Base-by-base conservation (phyloP, 2,329 filamentous ascomycete species). In the Fusarium burgessii region DNA sequence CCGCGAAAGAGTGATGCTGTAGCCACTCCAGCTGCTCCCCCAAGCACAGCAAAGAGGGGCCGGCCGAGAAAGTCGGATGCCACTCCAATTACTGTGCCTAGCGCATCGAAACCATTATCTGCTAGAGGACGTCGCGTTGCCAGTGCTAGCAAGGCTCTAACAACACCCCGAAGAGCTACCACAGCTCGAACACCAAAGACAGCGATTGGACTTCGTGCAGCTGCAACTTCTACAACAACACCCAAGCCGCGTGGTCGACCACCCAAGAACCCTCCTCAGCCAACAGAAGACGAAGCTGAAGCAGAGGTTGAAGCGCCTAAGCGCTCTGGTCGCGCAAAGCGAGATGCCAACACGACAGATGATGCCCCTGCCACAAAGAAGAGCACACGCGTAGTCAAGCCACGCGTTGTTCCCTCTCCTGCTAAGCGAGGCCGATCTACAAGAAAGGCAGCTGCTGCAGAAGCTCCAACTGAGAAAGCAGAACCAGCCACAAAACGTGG, bases 231-330 rank as follows among this genome's bases (percentile, higher is more conserved):
- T 33, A 29, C 63, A 10, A 62, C 56, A 14, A 74, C 73, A 9
- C 74, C 74, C 17, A 76, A 51, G 62, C 66, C 71, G 27, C 74
- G 74, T 33, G 74, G 74, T 6, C 58, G 74, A 5, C 74, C 74
- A 15, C 71, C 72, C 14, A 76, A 75, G 52, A 67, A 65, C 20
- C 46, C 69, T 2, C 51, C 61, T 12, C 60, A 72, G 20, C 23
- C 54, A 38, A 45, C 50, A 9, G 11, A 54, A 17, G 56, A 47
- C 32, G 47, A 50, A 67, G 20, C 18, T 10, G 62, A 68, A 7
- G 17, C 61, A 18, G 54, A 65, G 15, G 25, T 12, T 18, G 58
- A 57, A 27, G 56, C 17, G 3, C 38, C 70, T 3, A 51, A 60
- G 45, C 65, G 50, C 45, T 32, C 60, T 15, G 47, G 43, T 13